phyloP scores from a whole-genome alignment of 1,284 basidiomycete genomes.

The Rhodotorula sp. region DNA sequence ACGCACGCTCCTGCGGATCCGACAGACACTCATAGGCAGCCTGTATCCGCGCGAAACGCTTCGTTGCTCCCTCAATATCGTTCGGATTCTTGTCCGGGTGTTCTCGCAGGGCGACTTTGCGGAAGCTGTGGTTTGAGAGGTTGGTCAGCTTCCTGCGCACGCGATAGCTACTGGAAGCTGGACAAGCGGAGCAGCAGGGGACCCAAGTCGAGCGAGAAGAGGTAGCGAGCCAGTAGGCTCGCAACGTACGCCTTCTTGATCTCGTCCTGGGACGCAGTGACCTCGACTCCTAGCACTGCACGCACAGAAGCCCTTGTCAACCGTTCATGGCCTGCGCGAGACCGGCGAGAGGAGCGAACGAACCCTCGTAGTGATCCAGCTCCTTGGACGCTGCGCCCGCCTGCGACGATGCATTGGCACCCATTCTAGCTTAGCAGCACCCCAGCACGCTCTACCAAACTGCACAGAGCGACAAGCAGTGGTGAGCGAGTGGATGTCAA shows the following conservation, averaged over 20 bases:
- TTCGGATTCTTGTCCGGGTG: constrained; percentile 54
- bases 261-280: constrained; percentile 41
- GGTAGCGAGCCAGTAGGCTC: background rate
- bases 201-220: background rate
- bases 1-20: constrained; percentile 93
- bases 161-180: background rate
- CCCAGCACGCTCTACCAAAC: too few relatives aligned
- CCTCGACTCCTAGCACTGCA: constrained; percentile 42
- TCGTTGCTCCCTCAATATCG: constrained; percentile 70
- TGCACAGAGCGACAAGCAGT: background rate
- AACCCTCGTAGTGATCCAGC: constrained; percentile 7
- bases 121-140: constrained; percentile 17
- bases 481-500: background rate
- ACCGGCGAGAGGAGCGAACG: background rate
- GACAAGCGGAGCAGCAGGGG: background rate
- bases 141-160: background rate
- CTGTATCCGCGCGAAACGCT: constrained; percentile 82
- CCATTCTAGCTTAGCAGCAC: background rate
- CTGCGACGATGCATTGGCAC: constrained; percentile 10
- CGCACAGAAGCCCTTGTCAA: background rate
- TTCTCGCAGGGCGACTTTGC: constrained; percentile 47
- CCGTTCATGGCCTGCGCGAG: background rate
- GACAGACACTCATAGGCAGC: constrained; percentile 83
- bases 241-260: constrained; percentile 45
- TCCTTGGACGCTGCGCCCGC: background rate